Conservation (phyloP, 768 basidiomycete species). For the Trametes punicea region DNA sequence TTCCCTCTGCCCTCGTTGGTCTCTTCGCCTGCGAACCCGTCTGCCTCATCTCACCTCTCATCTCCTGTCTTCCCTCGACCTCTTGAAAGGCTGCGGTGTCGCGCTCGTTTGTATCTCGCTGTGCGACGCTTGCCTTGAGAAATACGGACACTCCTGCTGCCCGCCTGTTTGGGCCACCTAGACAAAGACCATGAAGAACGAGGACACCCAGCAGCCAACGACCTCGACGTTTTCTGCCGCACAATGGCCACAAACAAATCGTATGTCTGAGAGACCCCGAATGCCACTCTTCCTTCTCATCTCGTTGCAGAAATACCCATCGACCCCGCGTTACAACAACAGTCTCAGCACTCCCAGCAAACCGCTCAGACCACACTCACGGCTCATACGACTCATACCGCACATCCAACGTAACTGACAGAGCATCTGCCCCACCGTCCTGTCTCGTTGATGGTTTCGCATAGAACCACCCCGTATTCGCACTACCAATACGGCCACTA, state of each 20-base stretch:
- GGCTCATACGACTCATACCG: conserved; percentile 2
- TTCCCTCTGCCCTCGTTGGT: too few species aligned
- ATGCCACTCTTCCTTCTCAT: not conserved
- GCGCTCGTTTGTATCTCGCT: too few species aligned
- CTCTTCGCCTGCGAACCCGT: too few species aligned
- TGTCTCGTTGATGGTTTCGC: not conserved
- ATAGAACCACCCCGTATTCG: conserved; percentile 19
- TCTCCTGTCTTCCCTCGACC: too few species aligned
- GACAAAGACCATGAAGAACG: conserved; percentile 38
- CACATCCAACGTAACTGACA: conserved; percentile 16
- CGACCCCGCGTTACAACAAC: conserved; percentile 66
- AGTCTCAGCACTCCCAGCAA: conserved; percentile 40
- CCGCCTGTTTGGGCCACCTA: too few species aligned
- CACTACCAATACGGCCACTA: conserved; percentile 43
- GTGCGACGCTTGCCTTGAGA: too few species aligned
- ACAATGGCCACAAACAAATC: conserved; percentile 37
- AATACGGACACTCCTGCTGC: too few species aligned
- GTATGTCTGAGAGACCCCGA: conserved; percentile 25
- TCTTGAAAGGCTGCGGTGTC: too few species aligned
- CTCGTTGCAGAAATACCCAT: conserved; percentile 53
- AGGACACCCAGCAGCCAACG: conserved; percentile 31
- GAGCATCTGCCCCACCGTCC: not conserved
- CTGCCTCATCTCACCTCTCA: too few species aligned
- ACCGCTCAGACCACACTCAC: conserved; percentile 24
- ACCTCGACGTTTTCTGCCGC: conserved; percentile 35